Evolutionary conservation across 306 rosid genomes (phyloP), one percentile per base, ranked within the genome.

Genomic region (Citrullus amarus): DNA sequence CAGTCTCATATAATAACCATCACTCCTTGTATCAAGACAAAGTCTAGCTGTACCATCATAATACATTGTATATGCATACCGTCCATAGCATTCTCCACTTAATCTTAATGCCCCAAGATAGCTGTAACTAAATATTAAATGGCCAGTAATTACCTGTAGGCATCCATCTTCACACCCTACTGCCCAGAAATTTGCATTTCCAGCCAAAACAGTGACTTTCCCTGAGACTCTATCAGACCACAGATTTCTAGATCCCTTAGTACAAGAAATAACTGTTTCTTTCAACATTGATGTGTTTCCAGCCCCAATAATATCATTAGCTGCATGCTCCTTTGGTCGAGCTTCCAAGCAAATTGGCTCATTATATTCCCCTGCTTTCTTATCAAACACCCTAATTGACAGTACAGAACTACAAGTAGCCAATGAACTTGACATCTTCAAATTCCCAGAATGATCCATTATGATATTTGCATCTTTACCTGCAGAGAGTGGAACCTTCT

Each of bases 101-200:
- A 71, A 28, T 71, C 77, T 25, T 48, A 43, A 22, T 14, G 59
- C 61, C 46, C 25, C 30, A 44, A 70, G 46, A 44, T 70, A 71
- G 54, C 28, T 67, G 55, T 17, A 77, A 34, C 65, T 32, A 74
- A 80, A 36, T 10, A 79, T 34, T 15, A 9, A 61, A 28, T 62
- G 55, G 60, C 54, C 50, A 43, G 43, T 28, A 34, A 61, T 77
- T 84, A 92, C 99, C 97, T 91, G 99, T 46, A 95, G 73, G 89
- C 93, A 89, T 82, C 99, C 99, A 90, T 95, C 99, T 76, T 92
- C 97, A 88, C 97, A 92, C 69, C 99, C 99, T 78, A 92, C 96
- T 30, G 96, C 96, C 99, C 97, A 95, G 80, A 95, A 92, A 81
- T 95, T 95, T 54, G 88, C 84, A 81, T 95, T 92, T 80, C 99